Base-by-base conservation (phyloP, 2,329 filamentous ascomycete species). In the Colletotrichum cordylinicola region DNA sequence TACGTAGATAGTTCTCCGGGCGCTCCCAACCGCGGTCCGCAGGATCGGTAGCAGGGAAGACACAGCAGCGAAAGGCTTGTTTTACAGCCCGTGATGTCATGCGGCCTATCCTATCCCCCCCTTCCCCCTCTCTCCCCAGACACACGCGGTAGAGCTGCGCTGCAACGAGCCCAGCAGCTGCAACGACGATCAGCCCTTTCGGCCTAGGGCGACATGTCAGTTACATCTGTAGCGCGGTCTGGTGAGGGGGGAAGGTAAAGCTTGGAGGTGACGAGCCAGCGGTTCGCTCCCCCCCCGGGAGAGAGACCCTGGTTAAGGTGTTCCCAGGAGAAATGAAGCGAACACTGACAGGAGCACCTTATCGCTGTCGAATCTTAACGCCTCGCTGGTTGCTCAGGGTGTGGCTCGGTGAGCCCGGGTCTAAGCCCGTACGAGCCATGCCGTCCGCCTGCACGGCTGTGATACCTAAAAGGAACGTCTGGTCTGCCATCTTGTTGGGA, bases 81-180 rank as follows among this genome's bases (percentile, higher is more conserved):
- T 73, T 73, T 64, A 12, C 56, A 70, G 31, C 39, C 31, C 55
- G 66, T 73, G 70, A 70, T 73, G 70, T 73, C 70, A 73, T 72
- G 33, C 35, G 6, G 1, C 55, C 21, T 18, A 3, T 15, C 18
- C 9, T 21, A 4, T 6, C 55, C 55, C 24, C 24, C 55, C 55
- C 55, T 13, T 21, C 10, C 43, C 10, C 43, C n/a, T 8, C 43
- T 52, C 43, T 58, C 55, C 18, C 55, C 55, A 61, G 18, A 58
- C 55, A 58, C 55, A 58, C 55, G 55, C 27, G 27, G n/a, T 29
- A 27, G 29, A 33, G 16, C 56, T 60, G 58, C 61, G 61, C 61
- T 64, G 61, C 0, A 29, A 64, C 58, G 58, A 33, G 33, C 16
- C 31, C 58, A 62, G 31, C 29, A 62, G 31, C 18, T 61, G 58